Conservation (phyloP, 306 rosid genomes). For the Malus orientalis region DNA sequence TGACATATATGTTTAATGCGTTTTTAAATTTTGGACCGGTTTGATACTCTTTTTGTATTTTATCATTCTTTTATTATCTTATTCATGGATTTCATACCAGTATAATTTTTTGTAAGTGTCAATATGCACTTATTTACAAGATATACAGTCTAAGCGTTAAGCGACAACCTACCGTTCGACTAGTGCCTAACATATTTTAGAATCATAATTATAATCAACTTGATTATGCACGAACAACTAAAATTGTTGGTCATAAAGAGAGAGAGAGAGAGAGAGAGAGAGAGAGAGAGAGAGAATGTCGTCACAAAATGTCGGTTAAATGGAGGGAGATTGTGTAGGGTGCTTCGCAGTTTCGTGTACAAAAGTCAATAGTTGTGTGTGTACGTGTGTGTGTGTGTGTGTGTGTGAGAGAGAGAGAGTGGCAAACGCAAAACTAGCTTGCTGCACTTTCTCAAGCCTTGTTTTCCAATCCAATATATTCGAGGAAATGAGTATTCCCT, state of each 20-base stretch:
- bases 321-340: too few species aligned
- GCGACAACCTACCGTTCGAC: accelerated
- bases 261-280: neutral
- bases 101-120: too few species aligned
- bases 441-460: neutral
- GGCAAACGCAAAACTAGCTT: neutral
- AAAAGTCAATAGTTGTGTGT: neutral
- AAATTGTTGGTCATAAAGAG: neutral
- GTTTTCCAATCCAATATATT: neutral
- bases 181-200: too few species aligned
- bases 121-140: too few species aligned
- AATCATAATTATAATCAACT: too few species aligned
- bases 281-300: neutral
- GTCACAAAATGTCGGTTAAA: too few species aligned
- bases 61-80: too few species aligned
- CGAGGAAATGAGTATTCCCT: neutral
- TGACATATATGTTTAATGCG: too few species aligned
- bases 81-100: too few species aligned
- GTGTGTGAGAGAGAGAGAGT: neutral
- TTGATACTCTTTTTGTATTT: too few species aligned
- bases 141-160: too few species aligned
- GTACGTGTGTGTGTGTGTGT: neutral
- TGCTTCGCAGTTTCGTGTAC: neutral
- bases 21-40: too few species aligned
- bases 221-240: neutral